Base-by-base conservation (phyloP, 2,329 filamentous ascomycete genomes). In the Periconia sp. region DNA sequence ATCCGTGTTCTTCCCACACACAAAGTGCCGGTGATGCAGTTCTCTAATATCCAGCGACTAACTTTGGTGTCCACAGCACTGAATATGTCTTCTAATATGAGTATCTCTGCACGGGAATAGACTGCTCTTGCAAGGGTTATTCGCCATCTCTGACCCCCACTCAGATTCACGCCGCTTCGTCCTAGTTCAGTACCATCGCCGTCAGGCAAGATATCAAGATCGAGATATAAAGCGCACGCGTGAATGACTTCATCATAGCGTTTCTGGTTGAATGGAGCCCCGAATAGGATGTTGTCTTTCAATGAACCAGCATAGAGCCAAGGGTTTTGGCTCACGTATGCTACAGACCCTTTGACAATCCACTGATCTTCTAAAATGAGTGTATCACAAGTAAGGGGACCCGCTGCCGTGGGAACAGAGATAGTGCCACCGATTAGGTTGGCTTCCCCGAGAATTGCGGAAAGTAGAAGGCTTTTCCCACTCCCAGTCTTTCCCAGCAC, bases 21-120 rank as follows among this genome's bases (percentile, higher is more conserved):
- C 33, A 37, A 37, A 37, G 3, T 11, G 5, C 33, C 33, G 5
- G 5, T 5, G 10, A 37, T 5, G 33, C 33, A 37, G 3, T 37
- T 11, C 5, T 5, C 3, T 3, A 37, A 11, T 5, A 37, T 37
- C 10, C 3, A 6, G 3, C 5, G 10, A 37, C 33, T 11, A 5
- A 37, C 33, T 11, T 37, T 5, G 33, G 33, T 5, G 41, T 43
- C 41, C 17, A 43, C 3, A 3, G 17, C 41, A 13, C 41, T 43
- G 6, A 43, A 23, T 13, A 77, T 72, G 56, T 81, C 77, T 53
- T 81, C 78, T 13, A 80, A 62, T 14, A 80, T 63, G 18, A 79
- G 60, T 17, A 78, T 61, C 14, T 71, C 64, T 43, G 70, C 70
- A 41, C 73, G 68, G 9, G 78, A 69, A 62, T 81, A 81, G 6